Base-by-base conservation (phyloP, 2,329 filamentous ascomycete species). In the Malbranchea zuffiana region DNA sequence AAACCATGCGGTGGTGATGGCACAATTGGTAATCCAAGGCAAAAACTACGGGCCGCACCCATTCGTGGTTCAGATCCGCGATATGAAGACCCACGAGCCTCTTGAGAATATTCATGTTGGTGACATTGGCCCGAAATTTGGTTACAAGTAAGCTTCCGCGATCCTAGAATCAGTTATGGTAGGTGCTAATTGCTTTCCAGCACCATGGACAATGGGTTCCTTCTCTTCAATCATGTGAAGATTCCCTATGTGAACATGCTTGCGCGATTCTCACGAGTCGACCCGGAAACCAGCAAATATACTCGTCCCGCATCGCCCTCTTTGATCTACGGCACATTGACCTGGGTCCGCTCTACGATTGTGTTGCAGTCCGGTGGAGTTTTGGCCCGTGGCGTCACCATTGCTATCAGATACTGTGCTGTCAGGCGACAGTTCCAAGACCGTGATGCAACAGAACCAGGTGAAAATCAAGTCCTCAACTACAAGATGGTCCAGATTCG, bases 401-500 rank as follows among this genome's bases (percentile, higher is more conserved):
- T 86, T 43, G 81, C 81, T 3, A 80, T 76, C 2, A 72, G 81
- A 37, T 86, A 86, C 60, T 76, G 74, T 41, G 73, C 80, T 2
- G 75, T 86, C 3, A 71, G 81, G 33, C 70, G 79, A n/a, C 81
- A 86, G 52, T 86, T 86, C 65, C 77, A 82, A 55, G 81, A 86
- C 48, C 72, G 74, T 4, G 81, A 85, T 57, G 73, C 76, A 4
- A 65, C 63, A 25, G 65, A 69, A 43, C 55, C 62, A 16, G 74
- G 72, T 4, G 82, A 86, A 62, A 84, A 77, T 53, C 78, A 80
- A 49, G 82, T 86, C 1, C 65, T 86, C 18, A 80, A 86, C 64
- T 86, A 86, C 60, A 82, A 80, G 44, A 85, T 83, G 75, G 81
- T 86, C 5, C 80, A 85, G 55, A 72, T 80, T 50, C 73, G 82